A percentile compares a stretch with the other conserved stretches of the same genome.
Evolutionary conservation across 306 rosid genomes (phyloP).

Genomic region (Fragaria nilgerrensis): DNA sequence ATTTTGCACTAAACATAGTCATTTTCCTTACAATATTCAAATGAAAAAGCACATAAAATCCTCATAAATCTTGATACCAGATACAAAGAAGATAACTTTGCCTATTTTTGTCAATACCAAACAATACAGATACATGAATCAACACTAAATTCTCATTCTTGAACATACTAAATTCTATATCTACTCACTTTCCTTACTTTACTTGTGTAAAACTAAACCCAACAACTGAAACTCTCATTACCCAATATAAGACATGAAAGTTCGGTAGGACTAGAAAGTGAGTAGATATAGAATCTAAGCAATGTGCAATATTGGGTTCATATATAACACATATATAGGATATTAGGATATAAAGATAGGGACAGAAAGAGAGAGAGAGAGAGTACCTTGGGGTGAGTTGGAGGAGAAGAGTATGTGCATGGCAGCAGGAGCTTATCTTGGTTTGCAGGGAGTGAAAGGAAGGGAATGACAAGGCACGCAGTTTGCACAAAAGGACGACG

Average conservation of each 20-base stretch:
- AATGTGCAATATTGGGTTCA: neutral
- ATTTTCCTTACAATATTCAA: neutral
- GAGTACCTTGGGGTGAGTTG: slow-evolving; percentile 10
- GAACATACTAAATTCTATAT: no score
- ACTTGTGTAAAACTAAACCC: neutral
- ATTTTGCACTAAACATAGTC: neutral
- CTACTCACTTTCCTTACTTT: no score
- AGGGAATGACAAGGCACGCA: neutral
- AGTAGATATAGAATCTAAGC: neutral
- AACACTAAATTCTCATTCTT: neutral
- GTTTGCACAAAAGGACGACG: neutral
- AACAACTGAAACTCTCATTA: neutral
- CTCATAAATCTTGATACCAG: neutral
- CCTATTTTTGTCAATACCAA: neutral
- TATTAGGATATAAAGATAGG: neutral
- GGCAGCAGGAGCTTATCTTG: slow-evolving; percentile 7
- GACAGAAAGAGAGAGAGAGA: neutral
- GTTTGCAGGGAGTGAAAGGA: neutral
- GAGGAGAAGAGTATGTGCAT: slow-evolving; percentile 15
- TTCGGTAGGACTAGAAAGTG: neutral
- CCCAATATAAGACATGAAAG: neutral
- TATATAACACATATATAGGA: neutral
- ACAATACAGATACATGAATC: neutral
- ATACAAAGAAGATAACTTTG: slow-evolving; percentile 9
- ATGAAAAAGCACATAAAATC: neutral